These are phyloP conservation scores for Lizonia empirigonia DNA, from an alignment of 2,329 filamentous ascomycete species.

Conservation along the genomic window DNA sequence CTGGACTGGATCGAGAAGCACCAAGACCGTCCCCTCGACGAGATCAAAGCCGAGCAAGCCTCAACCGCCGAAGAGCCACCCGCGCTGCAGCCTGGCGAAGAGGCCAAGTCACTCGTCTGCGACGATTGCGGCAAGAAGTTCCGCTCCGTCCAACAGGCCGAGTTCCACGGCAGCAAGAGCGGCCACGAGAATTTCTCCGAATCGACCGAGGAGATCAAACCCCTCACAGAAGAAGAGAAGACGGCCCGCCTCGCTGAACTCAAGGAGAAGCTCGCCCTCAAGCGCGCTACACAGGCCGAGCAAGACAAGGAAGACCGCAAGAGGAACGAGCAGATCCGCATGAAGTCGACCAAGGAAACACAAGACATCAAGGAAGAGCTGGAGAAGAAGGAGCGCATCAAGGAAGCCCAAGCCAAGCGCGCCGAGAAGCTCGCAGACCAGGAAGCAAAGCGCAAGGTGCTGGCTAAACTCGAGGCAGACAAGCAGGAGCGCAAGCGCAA, in stretches of 20 bases:
- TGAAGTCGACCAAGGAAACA: conserved; percentile 86
- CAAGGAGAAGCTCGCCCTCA: conserved; percentile 71
- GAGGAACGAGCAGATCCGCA: conserved; percentile 82
- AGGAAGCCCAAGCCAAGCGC: conserved; percentile 84
- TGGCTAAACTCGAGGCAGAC: conserved; percentile 92
- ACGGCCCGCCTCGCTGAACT: conserved; percentile 78
- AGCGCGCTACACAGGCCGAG: conserved; percentile 69
- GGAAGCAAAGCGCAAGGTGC: conserved; percentile 85
- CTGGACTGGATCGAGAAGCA: conserved; percentile 95
- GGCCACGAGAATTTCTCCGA: conserved; percentile 91
- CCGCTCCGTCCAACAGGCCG: conserved; percentile 77
- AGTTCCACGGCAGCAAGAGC: conserved; percentile 90
- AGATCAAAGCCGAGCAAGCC: conserved; percentile 63
- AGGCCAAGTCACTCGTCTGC: conserved; percentile 83
- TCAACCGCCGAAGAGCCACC: conserved; percentile 59
- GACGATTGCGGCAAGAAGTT: conserved; percentile 96
- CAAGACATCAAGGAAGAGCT: conserved; percentile 92
- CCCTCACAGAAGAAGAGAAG: conserved; percentile 91
- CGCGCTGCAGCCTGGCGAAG: conserved; percentile 71
- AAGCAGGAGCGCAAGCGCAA: conserved; percentile 87
- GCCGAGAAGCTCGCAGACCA: conserved; percentile 85
- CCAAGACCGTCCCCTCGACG: conserved; percentile 83
- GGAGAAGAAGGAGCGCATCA: conserved; percentile 84
- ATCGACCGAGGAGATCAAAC: conserved; percentile 88
- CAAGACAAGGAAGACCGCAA: conserved; percentile 82